Conservation (phyloP, 371 early-diverging fungal genomes). For the Mortierella sp. region DNA sequence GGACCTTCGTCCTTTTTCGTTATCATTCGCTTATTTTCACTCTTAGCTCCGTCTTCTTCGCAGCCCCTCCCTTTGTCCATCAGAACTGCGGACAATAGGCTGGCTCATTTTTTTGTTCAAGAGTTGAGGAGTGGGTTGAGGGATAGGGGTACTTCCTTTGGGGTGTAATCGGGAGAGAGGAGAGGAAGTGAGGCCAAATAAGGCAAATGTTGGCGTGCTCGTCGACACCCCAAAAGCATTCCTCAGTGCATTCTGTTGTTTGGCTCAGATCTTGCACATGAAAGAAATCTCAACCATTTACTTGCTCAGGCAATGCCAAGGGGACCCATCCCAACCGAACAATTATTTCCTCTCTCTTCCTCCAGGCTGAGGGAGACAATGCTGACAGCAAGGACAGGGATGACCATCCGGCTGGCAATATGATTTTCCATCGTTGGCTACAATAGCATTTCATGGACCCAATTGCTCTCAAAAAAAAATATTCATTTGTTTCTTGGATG, state of each 20-base stretch:
- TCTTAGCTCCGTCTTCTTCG: background rate
- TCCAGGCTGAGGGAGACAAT: background rate
- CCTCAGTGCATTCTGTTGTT: background rate
- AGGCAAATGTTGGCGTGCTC: conserved; percentile 12
- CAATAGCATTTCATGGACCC: background rate
- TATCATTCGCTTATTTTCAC: background rate
- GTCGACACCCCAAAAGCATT: background rate
- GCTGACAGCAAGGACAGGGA: background rate
- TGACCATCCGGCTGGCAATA: background rate
- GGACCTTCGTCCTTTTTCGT: background rate
- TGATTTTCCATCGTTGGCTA: conserved; percentile 9
- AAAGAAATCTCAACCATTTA: background rate
- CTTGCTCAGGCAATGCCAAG: background rate
- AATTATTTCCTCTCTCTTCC: background rate
- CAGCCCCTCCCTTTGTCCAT: background rate
- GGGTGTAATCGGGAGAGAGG: background rate
- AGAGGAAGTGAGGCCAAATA: background rate
- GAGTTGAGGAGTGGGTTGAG: background rate
- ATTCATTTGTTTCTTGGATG: conserved; percentile 4
- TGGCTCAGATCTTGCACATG: background rate
- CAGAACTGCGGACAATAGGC: background rate
- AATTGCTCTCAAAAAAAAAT: conserved; percentile 9
- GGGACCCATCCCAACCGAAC: background rate
- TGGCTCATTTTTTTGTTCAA: background rate
- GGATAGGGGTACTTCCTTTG: background rate